phyloP scores from a whole-genome alignment of 495 filamentous ascomycete genomes.

The Xylaria curta region DNA sequence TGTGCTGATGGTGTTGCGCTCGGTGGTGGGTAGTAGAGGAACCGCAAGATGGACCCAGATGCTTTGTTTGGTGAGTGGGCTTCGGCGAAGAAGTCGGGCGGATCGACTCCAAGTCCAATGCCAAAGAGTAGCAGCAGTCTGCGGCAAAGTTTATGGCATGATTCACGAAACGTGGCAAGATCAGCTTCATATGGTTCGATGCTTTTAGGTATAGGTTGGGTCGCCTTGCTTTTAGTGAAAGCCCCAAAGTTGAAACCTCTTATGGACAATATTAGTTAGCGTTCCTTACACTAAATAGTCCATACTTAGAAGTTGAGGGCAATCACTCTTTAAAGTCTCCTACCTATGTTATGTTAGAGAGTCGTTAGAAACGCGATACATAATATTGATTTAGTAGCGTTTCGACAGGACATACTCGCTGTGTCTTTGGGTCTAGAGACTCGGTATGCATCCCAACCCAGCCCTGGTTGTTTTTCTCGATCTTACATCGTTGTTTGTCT shows the following conservation, averaged over 20 bases:
- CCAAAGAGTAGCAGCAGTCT: slow-evolving; percentile 78
- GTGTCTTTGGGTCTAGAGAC: slow-evolving; percentile 82
- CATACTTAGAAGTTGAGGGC: background rate
- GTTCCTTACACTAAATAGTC: background rate
- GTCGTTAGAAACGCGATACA: background rate
- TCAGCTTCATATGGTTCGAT: slow-evolving; percentile 66
- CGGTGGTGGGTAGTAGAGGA: slow-evolving; percentile 78
- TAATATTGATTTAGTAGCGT: background rate
- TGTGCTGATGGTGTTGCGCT: slow-evolving; percentile 72
- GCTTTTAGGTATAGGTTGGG: slow-evolving; percentile 76
- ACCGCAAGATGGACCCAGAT: slow-evolving; percentile 79
- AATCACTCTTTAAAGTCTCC: slow-evolving; percentile 93
- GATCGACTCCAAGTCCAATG: slow-evolving; percentile 71
- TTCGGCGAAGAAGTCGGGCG: slow-evolving; percentile 71
- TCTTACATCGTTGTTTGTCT: slow-evolving; percentile 76
- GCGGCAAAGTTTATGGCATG: slow-evolving; percentile 76
- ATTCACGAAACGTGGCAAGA: slow-evolving; percentile 67
- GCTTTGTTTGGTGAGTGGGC: slow-evolving; percentile 67
- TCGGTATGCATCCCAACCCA: slow-evolving; percentile 92
- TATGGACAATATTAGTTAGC: slow-evolving; percentile 43
- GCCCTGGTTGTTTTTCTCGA: slow-evolving; percentile 80
- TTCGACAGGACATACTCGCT: slow-evolving; percentile 63
- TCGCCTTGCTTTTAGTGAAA: slow-evolving; percentile 72
- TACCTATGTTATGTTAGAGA: slow-evolving; percentile 53
- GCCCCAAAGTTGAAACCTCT: slow-evolving; percentile 94